A percentile compares a stretch with the other conserved stretches of the same genome.
phyloP scores from a whole-genome alignment of 345 rosid genomes.

The Corchorus capsularis region DNA sequence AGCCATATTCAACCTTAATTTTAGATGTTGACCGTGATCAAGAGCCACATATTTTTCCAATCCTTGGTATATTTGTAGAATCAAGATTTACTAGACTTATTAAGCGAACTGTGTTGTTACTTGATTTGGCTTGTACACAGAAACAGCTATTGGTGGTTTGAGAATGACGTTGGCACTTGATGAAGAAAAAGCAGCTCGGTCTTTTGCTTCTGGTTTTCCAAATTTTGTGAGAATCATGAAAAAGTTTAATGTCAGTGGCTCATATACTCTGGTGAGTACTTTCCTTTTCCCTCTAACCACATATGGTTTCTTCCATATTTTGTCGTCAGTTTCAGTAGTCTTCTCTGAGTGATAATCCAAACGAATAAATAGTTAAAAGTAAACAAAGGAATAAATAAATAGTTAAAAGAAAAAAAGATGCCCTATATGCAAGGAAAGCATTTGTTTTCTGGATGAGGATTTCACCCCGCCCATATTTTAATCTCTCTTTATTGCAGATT shows the following conservation, averaged over 20 bases:
- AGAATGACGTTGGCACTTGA: conserved; percentile 43
- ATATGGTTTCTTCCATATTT: neutral
- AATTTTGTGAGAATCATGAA: conserved; percentile 62
- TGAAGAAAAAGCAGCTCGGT: conserved; percentile 53
- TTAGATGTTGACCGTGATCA: neutral
- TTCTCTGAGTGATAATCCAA: neutral
- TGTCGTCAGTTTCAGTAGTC: neutral
- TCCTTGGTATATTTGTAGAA: conserved; percentile 1
- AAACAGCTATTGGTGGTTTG: conserved; percentile 30
- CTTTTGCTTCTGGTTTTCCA: conserved; percentile 54
- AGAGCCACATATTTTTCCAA: neutral
- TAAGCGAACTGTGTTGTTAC: neutral
- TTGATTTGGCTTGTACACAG: conserved; percentile 23
- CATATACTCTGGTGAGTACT: conserved; percentile 54
- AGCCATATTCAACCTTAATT: no score
- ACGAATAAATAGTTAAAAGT: neutral
- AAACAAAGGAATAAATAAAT: neutral
- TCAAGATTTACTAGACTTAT: neutral
- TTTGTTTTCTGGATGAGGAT: no score
- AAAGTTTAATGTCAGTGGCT: conserved; percentile 65
- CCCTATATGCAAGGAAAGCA: no score
- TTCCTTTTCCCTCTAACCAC: neutral
- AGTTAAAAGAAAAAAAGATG: neutral
- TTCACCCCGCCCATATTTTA: no score
- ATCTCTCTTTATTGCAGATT: no score